Base-by-base conservation (phyloP, 306 rosid genomes). In the Sophora flavescens region DNA sequence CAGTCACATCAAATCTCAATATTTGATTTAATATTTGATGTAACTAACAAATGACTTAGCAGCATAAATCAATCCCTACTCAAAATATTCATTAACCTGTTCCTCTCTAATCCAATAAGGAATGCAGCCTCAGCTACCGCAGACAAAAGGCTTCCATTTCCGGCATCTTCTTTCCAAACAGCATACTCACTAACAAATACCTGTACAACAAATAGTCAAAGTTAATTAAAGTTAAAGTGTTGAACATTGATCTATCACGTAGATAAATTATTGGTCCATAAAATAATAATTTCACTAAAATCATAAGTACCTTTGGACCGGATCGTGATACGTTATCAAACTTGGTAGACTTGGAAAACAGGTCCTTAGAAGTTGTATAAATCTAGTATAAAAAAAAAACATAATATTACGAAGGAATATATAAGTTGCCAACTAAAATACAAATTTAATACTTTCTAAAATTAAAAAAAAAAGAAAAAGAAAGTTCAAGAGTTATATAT, bases 151-250 rank as follows among this genome's bases (percentile, higher is more conserved):
- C 78, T 91, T 83, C 98, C 98, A 52, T 35, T 0, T 3, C 91
- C 73, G 1, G 83, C 95, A 45, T 91, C 96, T 26, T 72, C 87
- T 17, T 65, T 28, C 9, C 84, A 85, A 61, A 89, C 98, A 17
- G 98, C 98, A 83, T 89, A 93, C 63, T 93, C 98, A 39, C 98
- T 91, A 15, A 93, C 94, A 81, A 89, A 91, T n/a, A 88, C 98
- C 98, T 93, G 74, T 33, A 67, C 22, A 82, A 6, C 2, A 45
- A 35, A 11, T 52, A 66, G 7, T 66, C 12, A 30, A 30, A 30
- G 3, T 30, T 22, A 39, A 39, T 39, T 10, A 41, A 8, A 42
- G 14, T 65, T 6, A 4, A 17, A 6, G 2, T 26, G 22, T 22
- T 56, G 14, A 61, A 1, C n/a, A 53, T 11, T 33, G 30, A 62